Percentiles rank a stretch among this genome's conserved stretches.
Evolutionary conservation across 2,329 filamentous ascomycete genomes (phyloP).

Genomic region (Colletotrichum sp.): DNA sequence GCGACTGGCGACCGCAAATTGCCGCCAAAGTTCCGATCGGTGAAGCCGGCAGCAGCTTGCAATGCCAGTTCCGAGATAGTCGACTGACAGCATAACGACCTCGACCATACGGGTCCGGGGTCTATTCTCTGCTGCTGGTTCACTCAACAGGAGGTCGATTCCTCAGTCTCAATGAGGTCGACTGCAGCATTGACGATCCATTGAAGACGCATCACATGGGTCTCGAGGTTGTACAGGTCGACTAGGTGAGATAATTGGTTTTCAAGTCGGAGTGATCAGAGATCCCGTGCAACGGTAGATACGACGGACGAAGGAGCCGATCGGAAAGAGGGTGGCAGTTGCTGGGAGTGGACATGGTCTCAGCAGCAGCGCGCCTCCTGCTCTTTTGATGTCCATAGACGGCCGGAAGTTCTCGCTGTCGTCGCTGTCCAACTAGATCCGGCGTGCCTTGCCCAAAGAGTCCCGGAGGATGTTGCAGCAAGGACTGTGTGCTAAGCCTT

Average conservation of each 20-base stretch:
- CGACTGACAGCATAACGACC: background rate
- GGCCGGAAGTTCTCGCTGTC: too few species aligned
- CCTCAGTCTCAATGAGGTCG: background rate
- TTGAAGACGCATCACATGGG: background rate
- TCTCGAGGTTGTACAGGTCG: background rate
- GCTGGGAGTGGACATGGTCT: background rate
- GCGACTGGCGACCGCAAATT: fast-evolving
- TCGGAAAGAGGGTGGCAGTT: background rate
- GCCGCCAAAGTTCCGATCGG: background rate
- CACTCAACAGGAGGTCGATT: background rate
- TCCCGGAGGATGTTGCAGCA: too few species aligned
- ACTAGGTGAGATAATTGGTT: background rate
- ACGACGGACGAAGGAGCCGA: too few species aligned
- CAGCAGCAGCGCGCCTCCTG: too few species aligned
- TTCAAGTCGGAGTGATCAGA: background rate
- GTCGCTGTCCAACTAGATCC: too few species aligned
- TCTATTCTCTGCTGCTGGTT: background rate
- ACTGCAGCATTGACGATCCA: background rate
- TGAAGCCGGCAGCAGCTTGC: background rate
- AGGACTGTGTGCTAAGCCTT: too few species aligned
- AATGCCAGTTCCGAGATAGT: background rate
- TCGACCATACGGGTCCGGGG: too few species aligned
- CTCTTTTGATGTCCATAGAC: too few species aligned
- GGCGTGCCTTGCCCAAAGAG: too few species aligned
- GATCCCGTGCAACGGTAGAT: too few species aligned